Evolutionary conservation across 106 monocot species (phyloP).

Genomic region (Dendrobium catenatum): DNA sequence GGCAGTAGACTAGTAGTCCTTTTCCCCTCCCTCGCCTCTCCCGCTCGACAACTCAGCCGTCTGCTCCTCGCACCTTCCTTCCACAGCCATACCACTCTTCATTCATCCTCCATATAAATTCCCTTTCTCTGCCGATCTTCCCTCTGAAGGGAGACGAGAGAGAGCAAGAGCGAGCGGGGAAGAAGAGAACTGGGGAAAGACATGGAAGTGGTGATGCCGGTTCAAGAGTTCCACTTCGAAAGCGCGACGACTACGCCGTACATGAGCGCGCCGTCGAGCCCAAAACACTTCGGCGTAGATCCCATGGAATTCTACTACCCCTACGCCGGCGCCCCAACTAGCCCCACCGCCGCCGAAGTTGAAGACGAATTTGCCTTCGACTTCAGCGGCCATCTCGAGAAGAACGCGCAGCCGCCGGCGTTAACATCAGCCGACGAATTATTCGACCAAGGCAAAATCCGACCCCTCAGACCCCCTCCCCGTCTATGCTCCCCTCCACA

Average conservation of each 20-base stretch:
- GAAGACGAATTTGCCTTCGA: background rate
- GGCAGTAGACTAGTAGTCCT: too few relatives aligned
- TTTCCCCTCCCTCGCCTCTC: too few relatives aligned
- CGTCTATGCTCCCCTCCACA: background rate
- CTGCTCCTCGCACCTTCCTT: too few relatives aligned
- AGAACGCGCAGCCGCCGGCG: background rate
- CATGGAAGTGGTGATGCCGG: slow-evolving; percentile 21
- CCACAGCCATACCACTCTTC: too few relatives aligned
- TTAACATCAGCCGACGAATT: slow-evolving; percentile 51
- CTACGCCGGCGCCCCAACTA: background rate
- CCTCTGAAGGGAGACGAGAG: background rate
- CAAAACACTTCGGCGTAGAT: background rate
- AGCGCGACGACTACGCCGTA: slow-evolving; percentile 24
- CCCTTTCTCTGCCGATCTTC: too few relatives aligned
- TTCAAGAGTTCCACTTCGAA: slow-evolving; percentile 31
- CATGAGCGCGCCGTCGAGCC: slow-evolving; percentile 36
- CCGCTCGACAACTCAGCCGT: too few relatives aligned
- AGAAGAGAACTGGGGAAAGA: background rate
- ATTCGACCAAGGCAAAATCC: slow-evolving; percentile 54
- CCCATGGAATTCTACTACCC: background rate
- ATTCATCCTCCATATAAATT: too few relatives aligned
- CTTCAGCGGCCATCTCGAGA: background rate
- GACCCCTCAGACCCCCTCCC: slow-evolving; percentile 40
- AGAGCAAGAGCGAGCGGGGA: too few relatives aligned
- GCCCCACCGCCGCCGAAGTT: background rate